These are phyloP conservation scores for Eimeria sp. DNA, from an alignment of 169 alveolate species.

Conservation along the genomic window DNA sequence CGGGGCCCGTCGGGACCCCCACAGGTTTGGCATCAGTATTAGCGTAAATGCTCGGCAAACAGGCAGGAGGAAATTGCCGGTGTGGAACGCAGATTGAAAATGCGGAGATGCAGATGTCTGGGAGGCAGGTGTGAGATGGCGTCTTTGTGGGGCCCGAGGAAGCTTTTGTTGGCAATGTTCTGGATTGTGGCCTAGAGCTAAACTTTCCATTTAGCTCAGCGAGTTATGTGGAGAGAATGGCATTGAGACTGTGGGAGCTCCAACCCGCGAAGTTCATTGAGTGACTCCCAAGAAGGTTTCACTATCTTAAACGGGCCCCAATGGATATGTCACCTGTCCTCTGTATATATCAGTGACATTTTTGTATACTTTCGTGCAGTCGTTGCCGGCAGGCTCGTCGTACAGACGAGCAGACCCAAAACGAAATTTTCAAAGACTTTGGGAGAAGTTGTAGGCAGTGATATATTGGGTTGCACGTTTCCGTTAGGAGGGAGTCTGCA, in stretches of 20 bases:
- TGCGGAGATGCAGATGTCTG: not conserved
- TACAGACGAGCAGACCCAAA: too few relatives aligned
- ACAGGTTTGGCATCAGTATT: constrained; percentile 2
- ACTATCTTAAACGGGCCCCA: not conserved
- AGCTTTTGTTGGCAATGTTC: not conserved
- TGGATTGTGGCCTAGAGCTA: not conserved
- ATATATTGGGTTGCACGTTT: not conserved
- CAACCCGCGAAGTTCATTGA: not conserved
- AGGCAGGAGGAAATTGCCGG: constrained; percentile 20
- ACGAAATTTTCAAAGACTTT: too few relatives aligned
- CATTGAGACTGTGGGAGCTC: not conserved
- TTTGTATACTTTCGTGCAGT: too few relatives aligned
- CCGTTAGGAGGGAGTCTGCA: not conserved
- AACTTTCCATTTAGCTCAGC: not conserved
- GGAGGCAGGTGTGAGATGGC: constrained; percentile 10
- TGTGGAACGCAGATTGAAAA: not conserved
- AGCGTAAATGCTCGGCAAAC: not conserved
- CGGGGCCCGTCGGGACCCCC: not conserved
- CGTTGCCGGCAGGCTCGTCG: too few relatives aligned
- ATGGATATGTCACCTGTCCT: not conserved
- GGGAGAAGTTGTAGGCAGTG: not conserved
- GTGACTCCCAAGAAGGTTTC: not conserved
- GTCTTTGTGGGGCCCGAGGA: not conserved
- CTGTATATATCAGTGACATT: not conserved
- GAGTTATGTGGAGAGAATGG: not conserved